Evolutionary conservation across 1,284 basidiomycete genomes (phyloP).

Genomic region (Puccinia hordei): DNA sequence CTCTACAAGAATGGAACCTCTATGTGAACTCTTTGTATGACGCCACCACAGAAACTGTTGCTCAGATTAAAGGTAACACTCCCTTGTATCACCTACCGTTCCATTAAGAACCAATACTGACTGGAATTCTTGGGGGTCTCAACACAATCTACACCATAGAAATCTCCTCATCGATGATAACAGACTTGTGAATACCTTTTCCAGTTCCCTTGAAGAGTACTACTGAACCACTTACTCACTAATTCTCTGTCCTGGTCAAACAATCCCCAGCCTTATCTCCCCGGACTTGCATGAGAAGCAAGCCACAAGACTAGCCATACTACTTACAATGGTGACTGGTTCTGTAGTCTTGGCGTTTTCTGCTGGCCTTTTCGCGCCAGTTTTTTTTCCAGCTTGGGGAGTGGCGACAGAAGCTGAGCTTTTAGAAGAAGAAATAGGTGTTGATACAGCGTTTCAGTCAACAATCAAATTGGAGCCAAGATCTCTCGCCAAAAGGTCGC

Average conservation of each 20-base stretch:
- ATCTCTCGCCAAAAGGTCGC: slow-evolving; percentile 12
- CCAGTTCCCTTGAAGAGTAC: not conserved
- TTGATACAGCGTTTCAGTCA: not conserved
- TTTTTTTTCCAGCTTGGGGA: slow-evolving; percentile 18
- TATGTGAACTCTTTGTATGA: slow-evolving; percentile 44
- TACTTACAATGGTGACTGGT: slow-evolving; percentile 7
- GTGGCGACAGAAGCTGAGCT: not conserved
- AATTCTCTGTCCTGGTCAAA: not conserved
- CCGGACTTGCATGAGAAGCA: slow-evolving; percentile 23
- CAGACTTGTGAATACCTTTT: slow-evolving; percentile 33
- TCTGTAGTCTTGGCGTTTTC: not conserved
- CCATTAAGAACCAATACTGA: not conserved
- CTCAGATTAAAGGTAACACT: slow-evolving; percentile 36
- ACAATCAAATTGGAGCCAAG: not conserved
- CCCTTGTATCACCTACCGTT: not conserved
- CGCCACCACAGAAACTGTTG: slow-evolving; percentile 18
- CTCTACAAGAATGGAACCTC: slow-evolving; percentile 44
- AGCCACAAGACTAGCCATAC: slow-evolving; percentile 14
- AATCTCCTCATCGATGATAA: slow-evolving; percentile 37
- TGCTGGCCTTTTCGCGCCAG: slow-evolving; percentile 9
- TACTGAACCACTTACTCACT: not conserved
- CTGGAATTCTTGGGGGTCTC: not conserved
- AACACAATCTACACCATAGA: slow-evolving; percentile 1
- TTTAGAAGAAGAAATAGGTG: not conserved
- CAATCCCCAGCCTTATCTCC: slow-evolving; percentile 4